Conservation (phyloP, 306 rosid genomes). For the barrel medic (Medicago truncatula) region DNA sequence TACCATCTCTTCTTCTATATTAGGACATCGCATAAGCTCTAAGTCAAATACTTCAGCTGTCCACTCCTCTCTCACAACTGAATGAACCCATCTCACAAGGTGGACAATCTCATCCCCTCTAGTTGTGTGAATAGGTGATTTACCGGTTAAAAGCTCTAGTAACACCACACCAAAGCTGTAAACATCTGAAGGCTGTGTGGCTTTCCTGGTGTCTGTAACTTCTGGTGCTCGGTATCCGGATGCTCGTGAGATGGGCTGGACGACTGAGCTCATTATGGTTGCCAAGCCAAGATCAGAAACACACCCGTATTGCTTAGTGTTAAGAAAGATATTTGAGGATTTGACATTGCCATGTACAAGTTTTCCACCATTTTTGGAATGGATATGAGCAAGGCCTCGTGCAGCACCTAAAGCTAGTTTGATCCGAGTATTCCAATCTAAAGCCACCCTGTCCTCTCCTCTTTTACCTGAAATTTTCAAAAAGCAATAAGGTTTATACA, state of each 20-base stretch:
- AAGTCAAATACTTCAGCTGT: conserved; percentile 94
- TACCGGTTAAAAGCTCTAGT: conserved; percentile 87
- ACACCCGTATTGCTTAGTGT: conserved; percentile 63
- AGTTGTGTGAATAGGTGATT: conserved; percentile 82
- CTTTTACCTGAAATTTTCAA: conserved; percentile 67
- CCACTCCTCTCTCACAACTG: conserved; percentile 96
- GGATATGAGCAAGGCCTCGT: conserved; percentile 77
- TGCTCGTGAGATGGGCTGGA: conserved; percentile 77
- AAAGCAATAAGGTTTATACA: not conserved
- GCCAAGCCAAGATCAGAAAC: conserved; percentile 88
- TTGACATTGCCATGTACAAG: conserved; percentile 85
- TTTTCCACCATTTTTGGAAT: conserved; percentile 71
- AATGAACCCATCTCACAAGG: conserved; percentile 97
- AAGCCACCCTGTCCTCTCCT: conserved; percentile 71
- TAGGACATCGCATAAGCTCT: conserved; percentile 81
- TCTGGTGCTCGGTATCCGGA: conserved; percentile 95
- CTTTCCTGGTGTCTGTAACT: conserved; percentile 86
- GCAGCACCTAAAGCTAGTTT: conserved; percentile 86
- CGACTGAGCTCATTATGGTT: conserved; percentile 72
- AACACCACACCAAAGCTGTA: conserved; percentile 91
- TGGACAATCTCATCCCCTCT: conserved; percentile 89
- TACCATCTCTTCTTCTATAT: conserved; percentile 97
- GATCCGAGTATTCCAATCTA: conserved; percentile 80
- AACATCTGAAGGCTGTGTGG: conserved; percentile 77
- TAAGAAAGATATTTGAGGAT: conserved; percentile 80